Conservation (phyloP, 2,329 filamentous ascomycete species). For the Apiospora aurea region DNA sequence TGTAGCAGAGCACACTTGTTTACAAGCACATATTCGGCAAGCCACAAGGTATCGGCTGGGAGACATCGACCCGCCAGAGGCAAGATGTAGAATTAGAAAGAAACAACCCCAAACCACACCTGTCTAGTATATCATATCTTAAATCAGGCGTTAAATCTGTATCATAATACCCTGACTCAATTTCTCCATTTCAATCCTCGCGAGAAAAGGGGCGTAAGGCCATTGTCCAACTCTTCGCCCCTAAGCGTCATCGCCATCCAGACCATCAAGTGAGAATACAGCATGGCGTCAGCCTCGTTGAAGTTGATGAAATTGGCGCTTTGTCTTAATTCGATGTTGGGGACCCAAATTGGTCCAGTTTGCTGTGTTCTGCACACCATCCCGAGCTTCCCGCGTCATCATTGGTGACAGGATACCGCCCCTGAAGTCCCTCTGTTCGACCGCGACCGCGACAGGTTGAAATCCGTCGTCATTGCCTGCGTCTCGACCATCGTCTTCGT, state of each 20-base stretch:
- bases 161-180: not conserved
- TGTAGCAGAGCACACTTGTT: not conserved
- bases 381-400: not conserved
- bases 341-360: not conserved
- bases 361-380: not conserved
- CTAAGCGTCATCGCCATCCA: not conserved
- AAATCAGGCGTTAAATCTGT: not conserved
- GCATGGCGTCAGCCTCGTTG: conserved; percentile 2
- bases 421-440: not conserved
- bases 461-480: not conserved
- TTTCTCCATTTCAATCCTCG: not conserved
- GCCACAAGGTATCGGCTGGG: not conserved
- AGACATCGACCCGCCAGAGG: not conserved
- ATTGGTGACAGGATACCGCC: not conserved
- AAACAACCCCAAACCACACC: too few relatives aligned
- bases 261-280: not conserved
- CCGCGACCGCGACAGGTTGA: not conserved
- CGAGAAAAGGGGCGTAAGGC: not conserved
- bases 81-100: not conserved
- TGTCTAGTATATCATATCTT: not conserved
- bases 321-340: not conserved
- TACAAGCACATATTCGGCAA: not conserved
- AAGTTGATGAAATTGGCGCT: not conserved
- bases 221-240: not conserved
- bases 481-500: not conserved